Evolutionary conservation across 495 filamentous ascomycete species (phyloP), one percentile per base, ranked within the genome.

Genomic region (Parathielavia appendiculata): DNA sequence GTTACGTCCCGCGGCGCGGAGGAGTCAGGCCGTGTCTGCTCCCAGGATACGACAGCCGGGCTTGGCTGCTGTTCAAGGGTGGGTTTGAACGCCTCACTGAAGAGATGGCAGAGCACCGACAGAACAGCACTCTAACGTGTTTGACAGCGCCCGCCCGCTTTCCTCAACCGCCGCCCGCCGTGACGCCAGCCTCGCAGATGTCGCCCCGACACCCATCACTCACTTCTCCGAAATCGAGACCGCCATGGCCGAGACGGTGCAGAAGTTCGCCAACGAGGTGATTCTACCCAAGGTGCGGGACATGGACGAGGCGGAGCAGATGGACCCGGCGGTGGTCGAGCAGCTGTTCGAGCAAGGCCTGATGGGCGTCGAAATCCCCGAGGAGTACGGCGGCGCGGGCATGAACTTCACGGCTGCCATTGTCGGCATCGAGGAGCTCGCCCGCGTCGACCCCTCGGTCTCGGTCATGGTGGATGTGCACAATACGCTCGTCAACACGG

Each of bases 341-440:
- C 86, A 91, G 71, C 81, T 96, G 34, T 99, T 99, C 66, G 93
- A 97, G 76, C 92, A 97, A 73, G 93, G 93, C 5, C 69, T 99
- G 11, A 99, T 99, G 93, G 88, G 93, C 51, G 82, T 99, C 54
- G 93, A 99, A 76, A 91, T 99, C 22, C 92, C 92, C 26, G 95
- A 99, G 73, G 91, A 97, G 69, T 97, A 87, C 67, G 93, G 93
- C 54, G 93, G 93, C 16, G 87, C 93, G 5, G 93, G 91, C 47
- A 97, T 97, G 93, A 96, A 97, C 80, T 99, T 99, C 74, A 97
- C 95, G 7, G 75, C 92, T 0, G 93, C 90, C 11, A 95, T 97
- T 69, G 85, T 97, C 47, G 92, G 89, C 12, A 97, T 99, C 68
- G 93, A 99, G 75, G 95, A 99, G 77, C 76, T 97, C 55, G 93